These are phyloP conservation scores for Pyrenophora graminea DNA, from an alignment of 2,329 filamentous ascomycete genomes.

Conservation along the genomic window DNA sequence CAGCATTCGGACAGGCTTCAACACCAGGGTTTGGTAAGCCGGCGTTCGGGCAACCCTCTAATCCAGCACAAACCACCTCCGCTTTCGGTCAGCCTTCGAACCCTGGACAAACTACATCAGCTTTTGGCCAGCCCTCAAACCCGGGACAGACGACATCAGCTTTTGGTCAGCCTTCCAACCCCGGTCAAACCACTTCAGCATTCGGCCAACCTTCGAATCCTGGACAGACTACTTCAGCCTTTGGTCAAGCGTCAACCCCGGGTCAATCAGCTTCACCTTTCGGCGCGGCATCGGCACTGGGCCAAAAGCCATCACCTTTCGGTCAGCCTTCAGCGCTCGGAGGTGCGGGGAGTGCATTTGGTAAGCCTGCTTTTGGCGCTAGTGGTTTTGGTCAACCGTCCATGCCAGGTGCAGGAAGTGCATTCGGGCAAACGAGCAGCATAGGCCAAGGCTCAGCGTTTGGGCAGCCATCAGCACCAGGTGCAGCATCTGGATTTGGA, in stretches of 20 bases:
- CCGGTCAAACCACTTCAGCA: conserved; percentile 23
- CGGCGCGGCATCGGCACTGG: conserved; percentile 44
- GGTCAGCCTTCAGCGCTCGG: conserved; percentile 37
- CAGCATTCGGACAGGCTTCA: conserved; percentile 45
- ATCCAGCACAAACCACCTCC: conserved; percentile 19
- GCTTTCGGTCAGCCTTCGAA: conserved; percentile 50
- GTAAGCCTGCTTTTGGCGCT: conserved; percentile 40
- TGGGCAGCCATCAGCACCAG: conserved; percentile 39
- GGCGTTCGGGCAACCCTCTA: conserved; percentile 50
- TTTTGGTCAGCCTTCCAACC: conserved; percentile 4
- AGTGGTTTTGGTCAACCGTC: conserved; percentile 50
- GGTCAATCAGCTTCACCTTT: conserved; percentile 37
- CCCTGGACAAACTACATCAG: conserved; percentile 22
- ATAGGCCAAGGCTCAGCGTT: conserved; percentile 34
- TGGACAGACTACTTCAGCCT: conserved; percentile 28
- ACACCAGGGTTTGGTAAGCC: conserved; percentile 41
- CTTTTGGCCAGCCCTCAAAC: conserved; percentile 49
- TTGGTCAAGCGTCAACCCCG: conserved; percentile 46
- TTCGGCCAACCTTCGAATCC: conserved; percentile 49
- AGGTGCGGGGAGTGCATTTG: conserved; percentile 43
- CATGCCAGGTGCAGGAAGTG: conserved; percentile 25
- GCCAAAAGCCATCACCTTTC: conserved; percentile 34
- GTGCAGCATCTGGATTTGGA: conserved; percentile 39
- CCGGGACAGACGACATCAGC: conserved; percentile 18
- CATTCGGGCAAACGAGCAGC: conserved; percentile 27